Base-by-base conservation (phyloP, 2,329 filamentous ascomycete genomes). In the Penicillium fuscoglaucum region DNA sequence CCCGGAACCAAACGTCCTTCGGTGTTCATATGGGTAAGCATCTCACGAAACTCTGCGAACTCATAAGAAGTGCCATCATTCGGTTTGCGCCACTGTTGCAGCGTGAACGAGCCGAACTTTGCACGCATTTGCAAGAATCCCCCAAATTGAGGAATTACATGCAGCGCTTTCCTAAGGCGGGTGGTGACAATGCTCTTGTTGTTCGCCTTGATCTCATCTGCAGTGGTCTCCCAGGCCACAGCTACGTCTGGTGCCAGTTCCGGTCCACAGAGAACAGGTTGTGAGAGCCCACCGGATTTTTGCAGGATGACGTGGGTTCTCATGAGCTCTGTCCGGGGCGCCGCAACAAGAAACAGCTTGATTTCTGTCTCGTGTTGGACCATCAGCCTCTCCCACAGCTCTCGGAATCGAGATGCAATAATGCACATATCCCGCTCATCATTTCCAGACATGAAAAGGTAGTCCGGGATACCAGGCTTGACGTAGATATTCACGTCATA, bases 401-500 rank as follows among this genome's bases (percentile, higher is more conserved):
- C 19, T 65, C 65, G 39, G 70, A 65, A 31, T n/a, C 61, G 60
- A 15, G 63, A 54, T 15, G 71, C 70, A 28, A 80, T 73, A 47
- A 76, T 71, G 52, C 69, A 74, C 55, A 74, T 76, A 6, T 65
- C 71, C 7, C 71, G 71, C 37, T 76, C 61, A 33, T 62, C 59
- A 13, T 67, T 52, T 15, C 72, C 62, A 73, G 73, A 39, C 59
- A 76, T 59, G 57, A 62, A 62, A 71, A 73, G 63, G 63, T 72
- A 65, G 55, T 67, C 60, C 0, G 39, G 61, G 62, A 57, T 33
- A 15, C 67, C 59, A 4, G 66, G 59, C 26, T 74, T 67, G n/a
- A 73, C 70, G 35, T 76, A 74, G n/a, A 82, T 68, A 58, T 77
- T 70, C 55, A 74, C 80, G 4, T 68, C 67, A 49, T 69, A 74